Evolutionary conservation across 192 early-diverging fungal species (phyloP), one percentile per base, ranked within the genome.

Genomic region (Thamnidium elegans): DNA sequence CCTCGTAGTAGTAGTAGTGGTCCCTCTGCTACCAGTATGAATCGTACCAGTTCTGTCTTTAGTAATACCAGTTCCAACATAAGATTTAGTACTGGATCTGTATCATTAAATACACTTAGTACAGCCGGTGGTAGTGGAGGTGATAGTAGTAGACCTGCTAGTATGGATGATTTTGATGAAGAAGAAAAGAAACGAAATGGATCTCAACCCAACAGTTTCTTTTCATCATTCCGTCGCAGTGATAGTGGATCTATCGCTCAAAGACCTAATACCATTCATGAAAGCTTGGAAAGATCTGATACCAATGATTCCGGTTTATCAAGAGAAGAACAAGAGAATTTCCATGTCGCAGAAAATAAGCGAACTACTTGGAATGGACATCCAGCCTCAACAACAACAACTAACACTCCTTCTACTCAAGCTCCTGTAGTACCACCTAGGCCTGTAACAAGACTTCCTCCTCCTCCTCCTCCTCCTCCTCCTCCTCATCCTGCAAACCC

Each of bases 61-160:
- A 73, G 72, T 42, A 68, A 58, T 53, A 46, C 72, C 19, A 75
- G 74, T 55, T 71, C 68, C 0, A 64, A 59, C 26, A 13, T 71
- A 14, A 62, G 67, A n/a, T 43, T 58, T 15, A 71, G 69, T 55
- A 53, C 61, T 13, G 70, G 66, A 0, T 63, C 53, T 34, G 46
- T 65, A 14, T 71, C 65, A 3, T 15, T 69, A 19, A 61, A 56
- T 44, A 63, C 67, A 3, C 63, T 50, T 23, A 75, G 69, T 58
- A 58, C 62, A 7, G 48, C 31, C 0, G n/a, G 20, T n/a, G 67
- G 59, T 26, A 68, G 74, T 36, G 66, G 71, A 10, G 55, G 59
- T 9, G 70, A 75, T 17, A 75, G 72, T 17, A 75, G 72, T 46
- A 65, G 78, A 44, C 78, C 78, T 1, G 68, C 63, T 13, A 80